A percentile compares a stretch with the other conserved stretches of the same genome.
These are phyloP conservation scores for Diplosphaera chodatii DNA, from an alignment of 139 green algal species.

Conservation along the genomic window DNA sequence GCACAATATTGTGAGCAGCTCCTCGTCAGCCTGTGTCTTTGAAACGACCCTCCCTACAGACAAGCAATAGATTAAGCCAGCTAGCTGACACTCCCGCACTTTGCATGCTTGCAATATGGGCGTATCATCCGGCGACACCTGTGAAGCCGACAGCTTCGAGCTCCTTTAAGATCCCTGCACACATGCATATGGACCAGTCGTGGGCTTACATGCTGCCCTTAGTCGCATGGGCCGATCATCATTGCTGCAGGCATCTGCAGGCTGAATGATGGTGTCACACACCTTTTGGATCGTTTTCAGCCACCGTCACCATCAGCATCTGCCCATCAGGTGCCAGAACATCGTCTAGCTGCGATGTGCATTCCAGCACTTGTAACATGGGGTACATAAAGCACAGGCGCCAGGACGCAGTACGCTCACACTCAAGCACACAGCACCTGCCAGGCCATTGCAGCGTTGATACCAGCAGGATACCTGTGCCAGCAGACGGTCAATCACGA, in stretches of 20 bases:
- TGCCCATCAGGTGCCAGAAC: conserved; percentile 47
- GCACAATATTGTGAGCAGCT: conserved; percentile 53
- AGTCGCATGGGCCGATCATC: too few species aligned
- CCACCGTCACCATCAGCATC: conserved; percentile 69
- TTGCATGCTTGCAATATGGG: too few species aligned
- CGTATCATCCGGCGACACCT: too few species aligned
- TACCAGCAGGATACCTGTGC: conserved; percentile 35
- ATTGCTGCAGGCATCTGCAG: too few species aligned
- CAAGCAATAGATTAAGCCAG: too few species aligned
- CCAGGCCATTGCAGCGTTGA: too few species aligned
- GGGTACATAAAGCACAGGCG: neutral
- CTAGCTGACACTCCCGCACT: too few species aligned
- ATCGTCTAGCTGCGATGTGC: conserved; percentile 31
- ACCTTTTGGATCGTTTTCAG: conserved; percentile 70
- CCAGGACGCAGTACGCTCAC: too few species aligned
- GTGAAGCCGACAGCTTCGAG: conserved; percentile 3
- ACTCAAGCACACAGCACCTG: too few species aligned
- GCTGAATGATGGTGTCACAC: neutral
- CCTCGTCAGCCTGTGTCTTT: conserved; percentile 56
- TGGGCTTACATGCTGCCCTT: too few species aligned
- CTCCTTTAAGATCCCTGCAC: conserved; percentile 17
- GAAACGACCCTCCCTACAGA: conserved; percentile 36
- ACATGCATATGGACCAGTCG: too few species aligned
- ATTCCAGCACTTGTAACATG: neutral
- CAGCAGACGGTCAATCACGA: conserved; percentile 81